Percentiles rank a stretch among this genome's conserved stretches.
phyloP scores from a whole-genome alignment of 1,284 basidiomycete species.

The Hymenochaete sp. region DNA sequence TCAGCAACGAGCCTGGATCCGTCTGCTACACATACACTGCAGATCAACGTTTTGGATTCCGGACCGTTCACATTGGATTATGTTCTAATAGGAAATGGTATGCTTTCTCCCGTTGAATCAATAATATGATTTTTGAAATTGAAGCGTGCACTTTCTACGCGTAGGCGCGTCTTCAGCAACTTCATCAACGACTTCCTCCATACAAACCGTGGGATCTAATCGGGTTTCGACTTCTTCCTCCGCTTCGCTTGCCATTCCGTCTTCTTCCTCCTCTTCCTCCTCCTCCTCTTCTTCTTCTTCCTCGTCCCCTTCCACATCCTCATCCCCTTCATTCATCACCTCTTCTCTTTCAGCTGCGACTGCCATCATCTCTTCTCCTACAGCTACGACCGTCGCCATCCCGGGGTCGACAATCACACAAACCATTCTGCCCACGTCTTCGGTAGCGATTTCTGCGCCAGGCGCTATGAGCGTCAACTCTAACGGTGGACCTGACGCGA shows the following conservation, averaged over 20 bases:
- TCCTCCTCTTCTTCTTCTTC: not conserved
- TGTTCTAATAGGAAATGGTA: conserved; percentile 9
- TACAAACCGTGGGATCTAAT: not conserved
- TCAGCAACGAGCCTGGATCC: conserved; percentile 11
- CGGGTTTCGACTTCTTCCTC: not conserved
- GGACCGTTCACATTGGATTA: conserved; percentile 17
- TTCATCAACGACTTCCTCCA: not conserved
- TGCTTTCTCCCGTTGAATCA: too few species aligned
- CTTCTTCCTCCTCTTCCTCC: not conserved
- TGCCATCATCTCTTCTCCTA: not conserved
- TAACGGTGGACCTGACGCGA: conserved; percentile 1
- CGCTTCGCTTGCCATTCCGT: not conserved
- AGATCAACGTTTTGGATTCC: conserved; percentile 15
- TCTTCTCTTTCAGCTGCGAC: not conserved
- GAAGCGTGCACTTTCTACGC: too few species aligned
- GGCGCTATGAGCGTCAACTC: too few species aligned
- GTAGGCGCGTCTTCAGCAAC: not conserved
- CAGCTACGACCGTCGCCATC: not conserved
- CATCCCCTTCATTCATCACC: not conserved
- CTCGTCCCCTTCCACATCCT: not conserved
- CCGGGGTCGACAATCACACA: not conserved
- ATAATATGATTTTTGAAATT: too few species aligned
- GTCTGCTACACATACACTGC: conserved; percentile 7
- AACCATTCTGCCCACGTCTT: too few species aligned
- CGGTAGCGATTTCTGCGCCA: too few species aligned